Base-by-base conservation (phyloP, 257 asterid species). In the Fraxinus quadrangulata region DNA sequence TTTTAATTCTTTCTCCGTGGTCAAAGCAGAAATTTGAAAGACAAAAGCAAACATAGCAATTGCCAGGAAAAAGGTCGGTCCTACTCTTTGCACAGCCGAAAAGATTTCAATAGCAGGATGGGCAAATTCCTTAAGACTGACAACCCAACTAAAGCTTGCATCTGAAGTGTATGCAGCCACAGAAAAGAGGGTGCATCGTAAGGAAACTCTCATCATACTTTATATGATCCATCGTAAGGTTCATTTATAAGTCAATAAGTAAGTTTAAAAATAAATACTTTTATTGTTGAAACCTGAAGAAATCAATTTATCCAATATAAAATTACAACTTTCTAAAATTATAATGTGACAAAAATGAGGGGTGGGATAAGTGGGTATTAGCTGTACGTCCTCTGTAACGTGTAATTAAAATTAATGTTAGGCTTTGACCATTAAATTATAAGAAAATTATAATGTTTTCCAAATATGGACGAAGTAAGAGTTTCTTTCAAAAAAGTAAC, bases 41-140 rank as follows among this genome's bases (percentile, higher is more conserved):
- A 94, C 97, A 85, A 94, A 94, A 71, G 97, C 88, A 87, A 94
- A 92, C 98, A 94, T 94, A 59, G 97, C 96, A 86, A 89, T 88
- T 72, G 98, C 96, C 76, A 94, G 87, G 90, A 94, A 91, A 83
- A 92, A 94, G 84, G 94, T 89, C 1, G 98, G 97, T 70, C 98
- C 98, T 23, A 87, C 90, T 3, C 72, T 71, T 84, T 81, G 87
- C 78, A 94, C 79, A 73, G 97, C 94, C 74, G 96, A 88, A 77
- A 92, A 84, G 9, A 84, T 72, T 54, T 83, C 92, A 21, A 76
- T 76, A 42, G 88, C 89, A 33, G 98, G 98, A 82, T 92, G 97
- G 69, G 98, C 94, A 73, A 87, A 94, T 82, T 94, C 98, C 87
- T 85, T 92, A 40, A 94, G 17, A 83, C 84, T 84, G 79, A 94